These are phyloP conservation scores for Medicago ruthenica DNA, from an alignment of 306 rosid species.

Conservation along the genomic window DNA sequence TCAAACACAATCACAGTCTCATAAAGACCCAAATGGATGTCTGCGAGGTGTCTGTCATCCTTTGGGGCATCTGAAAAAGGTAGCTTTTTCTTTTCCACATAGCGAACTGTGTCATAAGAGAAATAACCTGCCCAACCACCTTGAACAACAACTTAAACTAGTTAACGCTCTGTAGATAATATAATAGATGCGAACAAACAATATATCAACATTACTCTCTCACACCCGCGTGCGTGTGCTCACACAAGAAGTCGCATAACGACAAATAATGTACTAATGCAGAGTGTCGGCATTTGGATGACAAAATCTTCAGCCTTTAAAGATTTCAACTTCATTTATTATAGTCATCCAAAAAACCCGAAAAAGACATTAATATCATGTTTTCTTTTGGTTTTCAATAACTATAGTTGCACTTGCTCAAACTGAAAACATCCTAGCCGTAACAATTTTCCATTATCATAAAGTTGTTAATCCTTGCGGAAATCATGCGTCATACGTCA, in stretches of 20 bases:
- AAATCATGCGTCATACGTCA: not conserved
- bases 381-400: conserved; percentile 6
- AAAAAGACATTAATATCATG: conserved; percentile 10
- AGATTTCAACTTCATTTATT: not conserved
- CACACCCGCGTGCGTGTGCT: too few relatives aligned
- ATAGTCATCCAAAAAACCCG: conserved; percentile 4
- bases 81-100: conserved; percentile 73
- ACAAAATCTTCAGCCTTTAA: not conserved
- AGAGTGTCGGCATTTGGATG: not conserved
- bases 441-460: conserved; percentile 7
- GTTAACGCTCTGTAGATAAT: conserved; percentile 10
- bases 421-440: not conserved
- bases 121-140: conserved; percentile 97
- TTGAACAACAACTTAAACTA: conserved; percentile 39
- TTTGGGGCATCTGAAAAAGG: conserved; percentile 76
- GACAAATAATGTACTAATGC: not conserved
- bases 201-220: not conserved
- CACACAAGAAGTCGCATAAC: not conserved
- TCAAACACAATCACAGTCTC: conserved; percentile 80
- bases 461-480: not conserved
- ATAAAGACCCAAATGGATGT: conserved; percentile 84
- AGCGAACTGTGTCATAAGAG: conserved; percentile 89
- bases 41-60: conserved; percentile 79
- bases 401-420: not conserved
- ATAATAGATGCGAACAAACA: conserved; percentile 2